Evolutionary conservation across 345 rosid species (phyloP), one percentile per base, ranked within the genome.

Genomic region (Rhodomyrtus tomentosa): DNA sequence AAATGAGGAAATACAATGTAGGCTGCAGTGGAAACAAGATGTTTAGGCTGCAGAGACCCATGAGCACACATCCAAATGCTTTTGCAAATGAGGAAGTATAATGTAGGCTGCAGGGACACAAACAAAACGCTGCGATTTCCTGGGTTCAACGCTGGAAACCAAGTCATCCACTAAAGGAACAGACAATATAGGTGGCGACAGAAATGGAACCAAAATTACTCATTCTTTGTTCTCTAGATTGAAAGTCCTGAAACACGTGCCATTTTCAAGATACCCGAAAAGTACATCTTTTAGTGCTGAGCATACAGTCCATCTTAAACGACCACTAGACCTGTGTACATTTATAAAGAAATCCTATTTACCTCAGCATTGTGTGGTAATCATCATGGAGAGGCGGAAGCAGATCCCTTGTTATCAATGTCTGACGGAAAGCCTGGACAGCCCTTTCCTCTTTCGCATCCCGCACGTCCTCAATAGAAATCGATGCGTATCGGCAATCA

Each of bases 281-380:
- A 68, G 76, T 36, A 68, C 76, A 68, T 68, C 18, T 36, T 18
- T 68, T 68, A 68, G 45, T 36, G 25, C 42, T 36, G 24, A 68
- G 16, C 76, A 68, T 68, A 68, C 76, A 36, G 76, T 68, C 45
- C 76, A 68, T 36, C 76, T 68, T 16, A 68, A 68, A 68, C 25
- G 76, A 36, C 76, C 45, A 21, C 25, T 18, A 9, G 36, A 68
- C 48, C 83, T 48, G 42, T 45, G 16, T 81, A 51, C 13, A 29
- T 81, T 49, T 12, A 56, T 14, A 48, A 15, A 10, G 27, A 82
- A 25, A 48, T 53, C n/a, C 59, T 20, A 50, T 14, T 83, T 62
- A 94, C 99, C 99, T 95, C 92, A 96, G 88, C 90, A 96, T 91
- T 38, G 98, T 96, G 87, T 96, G 98, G 87, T 95, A 96, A 91